A percentile compares a stretch with the other conserved stretches of the same genome.
Conservation (phyloP, 345 rosid genomes). For the Linum trigynum region DNA sequence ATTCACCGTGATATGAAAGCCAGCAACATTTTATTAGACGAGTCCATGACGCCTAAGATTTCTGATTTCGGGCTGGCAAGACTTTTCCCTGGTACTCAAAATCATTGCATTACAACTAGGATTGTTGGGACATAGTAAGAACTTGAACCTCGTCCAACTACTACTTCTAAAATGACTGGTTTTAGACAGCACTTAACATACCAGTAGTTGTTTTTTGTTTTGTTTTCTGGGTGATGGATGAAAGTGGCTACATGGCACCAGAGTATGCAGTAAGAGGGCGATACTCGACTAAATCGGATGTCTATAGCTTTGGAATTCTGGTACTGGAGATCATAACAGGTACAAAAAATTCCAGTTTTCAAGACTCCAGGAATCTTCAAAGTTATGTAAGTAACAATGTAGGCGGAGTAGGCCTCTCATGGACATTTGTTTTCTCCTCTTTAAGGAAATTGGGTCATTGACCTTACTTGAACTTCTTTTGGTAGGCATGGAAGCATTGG, state of each 20-base stretch:
- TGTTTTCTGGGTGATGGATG: background rate
- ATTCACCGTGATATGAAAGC: slow-evolving; percentile 5
- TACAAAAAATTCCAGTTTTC: slow-evolving; percentile 1
- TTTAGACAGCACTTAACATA: background rate
- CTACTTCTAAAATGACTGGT: background rate
- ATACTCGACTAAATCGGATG: slow-evolving; percentile 2
- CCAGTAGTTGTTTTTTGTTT: background rate
- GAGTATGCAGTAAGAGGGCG: background rate
- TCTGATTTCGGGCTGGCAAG: slow-evolving; percentile 2
- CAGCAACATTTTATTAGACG: slow-evolving; percentile 2
- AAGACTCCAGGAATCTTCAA: background rate
- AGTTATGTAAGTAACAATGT: background rate
- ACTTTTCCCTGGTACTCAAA: background rate
- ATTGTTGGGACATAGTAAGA: slow-evolving; percentile 1
- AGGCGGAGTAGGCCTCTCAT: background rate
- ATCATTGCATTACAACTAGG: background rate
- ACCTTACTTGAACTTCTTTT: background rate
- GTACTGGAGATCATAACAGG: slow-evolving; percentile 1
- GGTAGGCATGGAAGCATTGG: slow-evolving; percentile 1
- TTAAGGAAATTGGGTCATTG: background rate
- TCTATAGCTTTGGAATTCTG: slow-evolving; percentile 7
- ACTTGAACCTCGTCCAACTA: background rate
- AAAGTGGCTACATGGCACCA: slow-evolving; percentile 4
- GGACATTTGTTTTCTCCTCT: no score
- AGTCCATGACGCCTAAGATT: background rate